phyloP scores from a whole-genome alignment of 2,329 filamentous ascomycete genomes.

The Botrytis galanthina region DNA sequence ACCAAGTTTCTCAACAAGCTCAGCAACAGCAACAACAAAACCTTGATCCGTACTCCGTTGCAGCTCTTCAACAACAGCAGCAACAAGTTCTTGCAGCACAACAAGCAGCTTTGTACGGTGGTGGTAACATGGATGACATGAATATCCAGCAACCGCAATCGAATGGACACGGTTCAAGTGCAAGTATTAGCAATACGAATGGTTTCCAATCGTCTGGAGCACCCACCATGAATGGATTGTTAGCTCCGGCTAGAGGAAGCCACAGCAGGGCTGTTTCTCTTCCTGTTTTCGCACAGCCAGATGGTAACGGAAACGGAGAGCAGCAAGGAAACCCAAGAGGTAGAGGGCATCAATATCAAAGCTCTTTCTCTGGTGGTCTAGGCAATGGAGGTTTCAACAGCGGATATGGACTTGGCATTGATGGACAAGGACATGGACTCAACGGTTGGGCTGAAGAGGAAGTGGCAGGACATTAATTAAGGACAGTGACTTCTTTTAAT shows the following conservation, averaged over 20 bases:
- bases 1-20: conserved; percentile 71
- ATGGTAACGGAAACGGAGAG: conserved; percentile 44
- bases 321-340: conserved; percentile 37
- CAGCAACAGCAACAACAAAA: conserved; percentile 61
- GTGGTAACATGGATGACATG: conserved; percentile 57
- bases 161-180: conserved; percentile 59
- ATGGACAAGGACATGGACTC: conserved; percentile 54
- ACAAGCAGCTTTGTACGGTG: conserved; percentile 78
- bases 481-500: not conserved
- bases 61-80: conserved; percentile 58
- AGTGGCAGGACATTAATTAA: conserved; percentile 32
- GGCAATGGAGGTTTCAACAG: conserved; percentile 30
- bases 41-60: conserved; percentile 45
- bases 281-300: conserved; percentile 64
- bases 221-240: conserved; percentile 71
- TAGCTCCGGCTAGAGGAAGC: conserved; percentile 67
- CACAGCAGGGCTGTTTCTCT: conserved; percentile 77
- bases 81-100: conserved; percentile 70
- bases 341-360: conserved; percentile 65
- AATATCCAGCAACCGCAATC: conserved; percentile 61
- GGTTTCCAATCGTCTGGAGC: conserved; percentile 52
- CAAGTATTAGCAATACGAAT: conserved; percentile 57
- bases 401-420: conserved; percentile 61
- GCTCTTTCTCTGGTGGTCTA: conserved; percentile 47
- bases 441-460: conserved; percentile 66